Evolutionary conservation across 148 eudicot species (phyloP).

Genomic region (Cornus controversa): DNA sequence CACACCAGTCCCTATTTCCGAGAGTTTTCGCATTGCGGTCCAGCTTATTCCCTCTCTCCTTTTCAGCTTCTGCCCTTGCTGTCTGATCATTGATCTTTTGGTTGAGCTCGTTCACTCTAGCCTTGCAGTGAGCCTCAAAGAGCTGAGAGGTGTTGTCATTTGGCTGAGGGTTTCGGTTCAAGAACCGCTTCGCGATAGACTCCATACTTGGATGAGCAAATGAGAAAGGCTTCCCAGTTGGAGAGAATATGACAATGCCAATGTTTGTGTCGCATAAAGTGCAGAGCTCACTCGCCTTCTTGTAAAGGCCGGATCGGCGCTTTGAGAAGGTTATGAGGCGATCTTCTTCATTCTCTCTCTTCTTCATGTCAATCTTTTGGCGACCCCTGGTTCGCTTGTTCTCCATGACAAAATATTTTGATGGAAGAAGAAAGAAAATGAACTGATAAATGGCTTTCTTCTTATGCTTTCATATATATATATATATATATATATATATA

Average conservation of each 20-base stretch:
- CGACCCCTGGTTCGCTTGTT: constrained; percentile 14
- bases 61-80: background rate
- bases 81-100: background rate
- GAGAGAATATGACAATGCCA: constrained; percentile 26
- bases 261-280: constrained; percentile 19
- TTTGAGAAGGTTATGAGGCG: constrained; percentile 34
- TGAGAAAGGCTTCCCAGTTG: constrained; percentile 33
- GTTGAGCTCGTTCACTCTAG: constrained; percentile 11
- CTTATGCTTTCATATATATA: too few species aligned
- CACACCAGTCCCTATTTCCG: background rate
- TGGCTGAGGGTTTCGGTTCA: background rate
- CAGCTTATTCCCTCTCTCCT: background rate
- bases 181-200: background rate
- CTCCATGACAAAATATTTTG: constrained; percentile 9
- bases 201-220: constrained; percentile 27
- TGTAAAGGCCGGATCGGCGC: constrained; percentile 33
- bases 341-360: constrained; percentile 24
- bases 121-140: background rate
- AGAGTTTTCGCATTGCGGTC: background rate
- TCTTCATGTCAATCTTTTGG: constrained; percentile 17
- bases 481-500: too few species aligned
- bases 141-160: background rate
- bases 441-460: too few species aligned
- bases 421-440: too few species aligned
- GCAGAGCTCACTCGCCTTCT: constrained; percentile 32